Evolutionary conservation across 768 basidiomycete species (phyloP).

Genomic region (Lactifluus rugatus): DNA sequence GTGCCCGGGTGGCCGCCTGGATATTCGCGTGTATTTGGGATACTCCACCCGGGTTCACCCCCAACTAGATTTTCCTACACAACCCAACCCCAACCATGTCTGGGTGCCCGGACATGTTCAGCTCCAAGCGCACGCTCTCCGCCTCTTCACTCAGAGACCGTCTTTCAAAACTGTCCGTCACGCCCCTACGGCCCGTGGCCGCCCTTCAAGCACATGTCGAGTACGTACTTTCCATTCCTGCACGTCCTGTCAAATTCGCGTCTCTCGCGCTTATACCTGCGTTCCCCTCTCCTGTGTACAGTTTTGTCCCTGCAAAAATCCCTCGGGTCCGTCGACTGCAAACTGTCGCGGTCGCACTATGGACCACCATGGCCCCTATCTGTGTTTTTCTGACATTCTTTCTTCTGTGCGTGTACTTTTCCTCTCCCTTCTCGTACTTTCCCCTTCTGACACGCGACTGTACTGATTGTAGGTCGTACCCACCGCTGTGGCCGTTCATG

Average conservation of each 20-base stretch:
- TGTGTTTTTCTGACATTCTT: constrained; percentile 59
- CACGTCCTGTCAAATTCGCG: background rate
- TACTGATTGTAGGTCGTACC: constrained; percentile 57
- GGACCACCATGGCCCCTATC: constrained; percentile 75
- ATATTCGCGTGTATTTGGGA: background rate
- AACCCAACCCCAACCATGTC: background rate
- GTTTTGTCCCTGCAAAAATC: constrained; percentile 80
- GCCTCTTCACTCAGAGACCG: constrained; percentile 52
- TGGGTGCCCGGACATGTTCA: constrained; percentile 22
- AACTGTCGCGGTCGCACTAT: constrained; percentile 79
- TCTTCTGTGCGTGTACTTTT: constrained; percentile 54
- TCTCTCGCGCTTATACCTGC: background rate
- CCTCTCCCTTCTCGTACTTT: background rate
- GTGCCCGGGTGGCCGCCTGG: too few species aligned
- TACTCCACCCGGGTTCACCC: background rate
- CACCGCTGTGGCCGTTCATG: constrained; percentile 80
- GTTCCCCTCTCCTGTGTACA: constrained; percentile 22
- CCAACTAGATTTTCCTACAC: background rate
- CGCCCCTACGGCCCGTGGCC: constrained; percentile 52
- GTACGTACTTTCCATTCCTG: constrained; percentile 36
- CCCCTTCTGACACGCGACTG: background rate
- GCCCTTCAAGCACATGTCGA: constrained; percentile 65
- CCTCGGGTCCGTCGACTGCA: constrained; percentile 81
- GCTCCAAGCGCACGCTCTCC: constrained; percentile 44
- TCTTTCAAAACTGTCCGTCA: constrained; percentile 40